Evolutionary conservation across 306 rosid genomes (phyloP).

Genomic region (Sesbania bispinosa): DNA sequence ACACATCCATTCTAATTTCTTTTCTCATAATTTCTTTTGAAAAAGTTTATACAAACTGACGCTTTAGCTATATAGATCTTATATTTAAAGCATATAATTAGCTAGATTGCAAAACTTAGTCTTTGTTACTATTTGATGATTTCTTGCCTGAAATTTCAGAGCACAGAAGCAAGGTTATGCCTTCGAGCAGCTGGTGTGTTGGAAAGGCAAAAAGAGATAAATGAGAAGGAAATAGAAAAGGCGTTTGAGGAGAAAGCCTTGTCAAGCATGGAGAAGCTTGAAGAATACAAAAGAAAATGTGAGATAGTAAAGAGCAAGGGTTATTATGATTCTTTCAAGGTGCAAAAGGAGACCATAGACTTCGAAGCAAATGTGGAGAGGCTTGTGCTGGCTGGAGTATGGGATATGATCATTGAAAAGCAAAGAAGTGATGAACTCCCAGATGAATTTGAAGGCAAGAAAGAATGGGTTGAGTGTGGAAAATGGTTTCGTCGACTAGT

Average conservation of each 20-base stretch:
- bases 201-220: constrained; percentile 41
- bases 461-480: constrained; percentile 45
- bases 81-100: not conserved
- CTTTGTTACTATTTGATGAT: not conserved
- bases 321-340: constrained; percentile 71
- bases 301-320: constrained; percentile 32
- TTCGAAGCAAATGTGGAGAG: constrained; percentile 73
- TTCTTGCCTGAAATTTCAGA: constrained; percentile 41
- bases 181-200: constrained; percentile 63
- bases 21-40: no score
- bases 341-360: constrained; percentile 44
- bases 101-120: no score
- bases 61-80: no score
- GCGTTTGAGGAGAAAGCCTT: constrained; percentile 14
- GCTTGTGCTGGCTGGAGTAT: constrained; percentile 57
- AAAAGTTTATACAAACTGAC: no score
- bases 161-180: constrained; percentile 55
- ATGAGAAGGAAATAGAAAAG: constrained; percentile 22
- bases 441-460: constrained; percentile 61
- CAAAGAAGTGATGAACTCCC: constrained; percentile 63
- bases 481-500: constrained; percentile 53
- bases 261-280: constrained; percentile 14
- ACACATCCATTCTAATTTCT: no score
- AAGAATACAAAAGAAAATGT: constrained; percentile 36
- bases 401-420: constrained; percentile 77